Conservation (phyloP, 352 stramenopile species). For the Pythium brassicae region DNA sequence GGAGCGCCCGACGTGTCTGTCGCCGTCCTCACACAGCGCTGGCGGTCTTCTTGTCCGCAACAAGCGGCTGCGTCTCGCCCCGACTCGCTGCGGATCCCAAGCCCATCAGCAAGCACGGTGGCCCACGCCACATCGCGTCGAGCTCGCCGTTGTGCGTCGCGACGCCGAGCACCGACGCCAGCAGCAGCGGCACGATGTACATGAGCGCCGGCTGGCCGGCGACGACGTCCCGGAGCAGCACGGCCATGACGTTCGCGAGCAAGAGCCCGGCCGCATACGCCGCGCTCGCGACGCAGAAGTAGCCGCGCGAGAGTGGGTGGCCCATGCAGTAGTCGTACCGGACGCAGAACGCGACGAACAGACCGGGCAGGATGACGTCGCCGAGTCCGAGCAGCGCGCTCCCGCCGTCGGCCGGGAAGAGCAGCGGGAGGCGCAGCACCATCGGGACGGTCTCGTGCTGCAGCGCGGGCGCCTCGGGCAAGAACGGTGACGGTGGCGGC, state of each 20-base stretch:
- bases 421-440: conserved; percentile 71
- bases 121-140: conserved; percentile 72
- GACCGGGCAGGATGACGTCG: conserved; percentile 95
- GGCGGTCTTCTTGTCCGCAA: not conserved
- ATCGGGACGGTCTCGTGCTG: conserved; percentile 91
- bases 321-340: conserved; percentile 88
- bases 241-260: conserved; percentile 90
- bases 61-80: conserved; percentile 10
- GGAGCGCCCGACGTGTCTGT: too few species aligned
- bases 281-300: conserved; percentile 64
- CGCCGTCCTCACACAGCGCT: too few species aligned
- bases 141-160: conserved; percentile 53
- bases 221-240: conserved; percentile 86
- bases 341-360: conserved; percentile 91
- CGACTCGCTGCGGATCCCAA: not conserved
- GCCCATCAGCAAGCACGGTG: conserved; percentile 30
- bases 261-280: conserved; percentile 90
- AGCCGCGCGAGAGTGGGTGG: conserved; percentile 47
- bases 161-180: conserved; percentile 59
- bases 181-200: conserved; percentile 92
- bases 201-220: conserved; percentile 92
- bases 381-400: conserved; percentile 91
- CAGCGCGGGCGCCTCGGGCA: conserved; percentile 40
- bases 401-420: conserved; percentile 81
- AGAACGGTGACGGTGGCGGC: conserved; percentile 23